Base-by-base conservation (phyloP, 1,284 basidiomycete genomes). In the Sanghuangporus weigelae region DNA sequence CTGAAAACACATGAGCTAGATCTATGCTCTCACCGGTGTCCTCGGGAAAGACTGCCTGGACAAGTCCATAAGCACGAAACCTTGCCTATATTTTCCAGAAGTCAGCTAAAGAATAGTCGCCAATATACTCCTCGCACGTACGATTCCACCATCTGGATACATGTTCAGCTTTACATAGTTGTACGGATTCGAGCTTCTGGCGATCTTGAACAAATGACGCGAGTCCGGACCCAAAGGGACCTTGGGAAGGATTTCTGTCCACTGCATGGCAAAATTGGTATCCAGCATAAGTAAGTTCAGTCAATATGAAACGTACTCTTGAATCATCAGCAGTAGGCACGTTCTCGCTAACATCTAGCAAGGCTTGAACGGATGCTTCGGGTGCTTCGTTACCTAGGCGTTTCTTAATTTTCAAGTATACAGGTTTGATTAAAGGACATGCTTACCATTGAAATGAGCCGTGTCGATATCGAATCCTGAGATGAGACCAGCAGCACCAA, bases 91-190 rank as follows among this genome's bases (percentile, higher is more conserved):
- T 63, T 36, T 21, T 66, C 51, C 60, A 62, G 63, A 63, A 21
- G 59, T 49, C 58, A 2, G 54, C 38, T 21, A 63, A 44, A 56
- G 50, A 12, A 35, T 38, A 19, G n/a, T 55, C 59, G 40, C 62
- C n/a, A 36, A 63, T 39, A 63, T 35, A 67, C 68, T 31, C 42
- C 65, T 7, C 16, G 55, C 50, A 78, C 91, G 75, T 72, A 94
- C 94, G 72, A 94, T 93, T 2, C 96, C 96, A 54, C 96, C 97
- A 73, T 99, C 96, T 1, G 96, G 96, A 74, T 95, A 95, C 88
- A 97, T 96, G 70, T 92, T 90, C 49, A 98, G 84, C 76, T 94
- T 97, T 67, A 98, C 86, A 72, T 92, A 93, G 67, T 90, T 96
- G 69, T 86, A 82, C 2, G 73, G 78, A 2, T 78, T 74, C 3